Evolutionary conservation across 306 rosid genomes (phyloP).

Genomic region (Canavalia gladiata): DNA sequence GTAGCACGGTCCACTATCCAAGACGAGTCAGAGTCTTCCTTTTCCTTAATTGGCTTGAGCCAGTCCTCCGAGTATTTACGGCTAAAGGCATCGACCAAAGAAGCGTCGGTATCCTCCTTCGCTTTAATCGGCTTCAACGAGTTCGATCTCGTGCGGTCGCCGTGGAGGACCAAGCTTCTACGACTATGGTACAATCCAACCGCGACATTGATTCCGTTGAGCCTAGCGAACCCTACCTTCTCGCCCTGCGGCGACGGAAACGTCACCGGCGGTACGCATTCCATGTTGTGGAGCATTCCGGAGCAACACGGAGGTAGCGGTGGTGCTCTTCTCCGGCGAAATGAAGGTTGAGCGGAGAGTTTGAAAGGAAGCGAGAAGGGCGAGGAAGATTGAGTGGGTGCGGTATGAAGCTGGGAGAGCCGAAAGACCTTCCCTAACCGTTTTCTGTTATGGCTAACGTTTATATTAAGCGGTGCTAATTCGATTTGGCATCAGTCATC

Average conservation of each 20-base stretch:
- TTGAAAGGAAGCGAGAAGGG: not conserved
- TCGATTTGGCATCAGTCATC: not conserved
- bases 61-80: constrained; percentile 42
- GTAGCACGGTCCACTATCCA: constrained; percentile 31
- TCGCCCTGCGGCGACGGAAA: constrained; percentile 32
- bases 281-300: constrained; percentile 41
- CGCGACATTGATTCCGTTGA: constrained; percentile 54
- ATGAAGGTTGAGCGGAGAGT: not conserved
- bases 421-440: constrained; percentile 39
- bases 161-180: constrained; percentile 40
- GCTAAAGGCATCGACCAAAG: constrained; percentile 6
- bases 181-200: constrained; percentile 48
- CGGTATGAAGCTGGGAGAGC: not conserved
- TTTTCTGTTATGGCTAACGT: constrained; percentile 51
- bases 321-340: constrained; percentile 52
- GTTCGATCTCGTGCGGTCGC: constrained; percentile 48
- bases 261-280: constrained; percentile 45
- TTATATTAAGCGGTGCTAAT: constrained; percentile 7
- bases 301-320: constrained; percentile 39
- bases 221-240: constrained; percentile 54
- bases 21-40: constrained; percentile 46
- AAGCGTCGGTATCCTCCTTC: constrained; percentile 35
- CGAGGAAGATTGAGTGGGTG: not conserved
- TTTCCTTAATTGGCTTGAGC: constrained; percentile 56
- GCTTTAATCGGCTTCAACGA: constrained; percentile 55